A percentile compares a stretch with the other conserved stretches of the same genome.
Evolutionary conservation across 2,329 filamentous ascomycete species (phyloP).

Genomic region (Cladophialophora psammophila): DNA sequence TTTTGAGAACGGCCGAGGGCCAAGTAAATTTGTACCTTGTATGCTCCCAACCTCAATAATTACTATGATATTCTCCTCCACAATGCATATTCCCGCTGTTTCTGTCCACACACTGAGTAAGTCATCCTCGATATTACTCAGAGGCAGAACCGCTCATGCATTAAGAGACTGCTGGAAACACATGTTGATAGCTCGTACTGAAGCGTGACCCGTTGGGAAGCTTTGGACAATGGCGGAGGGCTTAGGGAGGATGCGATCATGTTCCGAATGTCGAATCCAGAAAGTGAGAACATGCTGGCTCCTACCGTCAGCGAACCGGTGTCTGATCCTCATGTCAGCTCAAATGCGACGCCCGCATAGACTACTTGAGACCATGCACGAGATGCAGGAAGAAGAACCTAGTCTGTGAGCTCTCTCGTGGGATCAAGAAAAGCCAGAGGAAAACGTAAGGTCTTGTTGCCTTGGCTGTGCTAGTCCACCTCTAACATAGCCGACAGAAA

Average conservation of each 20-base stretch:
- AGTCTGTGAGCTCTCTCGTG: conserved; percentile 19
- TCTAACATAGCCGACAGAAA: conserved; percentile 21
- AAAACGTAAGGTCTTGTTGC: conserved; percentile 20
- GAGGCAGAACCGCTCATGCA: too few species aligned
- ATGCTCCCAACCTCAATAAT: too few species aligned
- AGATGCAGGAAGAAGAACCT: conserved; percentile 25
- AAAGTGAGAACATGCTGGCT: conserved; percentile 1
- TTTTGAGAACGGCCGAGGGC: too few species aligned
- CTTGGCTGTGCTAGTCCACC: conserved; percentile 5
- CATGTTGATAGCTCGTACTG: too few species aligned
- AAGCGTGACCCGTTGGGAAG: not conserved
- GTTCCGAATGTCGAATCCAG: conserved; percentile 21
- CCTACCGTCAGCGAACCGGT: not conserved
- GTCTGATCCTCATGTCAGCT: conserved; percentile 14
- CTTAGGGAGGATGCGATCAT: conserved; percentile 21
- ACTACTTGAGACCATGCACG: conserved; percentile 20
- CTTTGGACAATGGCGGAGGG: conserved; percentile 8
- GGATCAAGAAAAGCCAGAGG: conserved; percentile 16
- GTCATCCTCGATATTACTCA: too few species aligned
- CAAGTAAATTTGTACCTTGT: too few species aligned
- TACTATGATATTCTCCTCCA: too few species aligned
- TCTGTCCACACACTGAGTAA: too few species aligned
- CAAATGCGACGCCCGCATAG: conserved; percentile 16
- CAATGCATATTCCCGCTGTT: too few species aligned
- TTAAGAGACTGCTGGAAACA: too few species aligned